Base-by-base conservation (phyloP, 352 stramenopile genomes). In the Pythium pectinolyticum region DNA sequence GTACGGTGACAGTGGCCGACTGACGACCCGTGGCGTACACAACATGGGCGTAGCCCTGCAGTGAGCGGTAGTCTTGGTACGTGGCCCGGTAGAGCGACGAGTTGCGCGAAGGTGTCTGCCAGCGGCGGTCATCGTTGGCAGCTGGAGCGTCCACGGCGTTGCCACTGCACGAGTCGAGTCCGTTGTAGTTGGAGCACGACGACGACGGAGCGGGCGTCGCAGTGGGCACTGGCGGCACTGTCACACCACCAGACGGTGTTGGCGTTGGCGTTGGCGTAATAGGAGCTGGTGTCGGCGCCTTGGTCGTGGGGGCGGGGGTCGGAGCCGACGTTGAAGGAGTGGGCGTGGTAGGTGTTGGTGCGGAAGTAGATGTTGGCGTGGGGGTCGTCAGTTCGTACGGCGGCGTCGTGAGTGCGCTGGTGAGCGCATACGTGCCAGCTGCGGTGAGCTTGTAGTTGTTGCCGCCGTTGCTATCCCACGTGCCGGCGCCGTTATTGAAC, bases 101-200 rank as follows among this genome's bases (percentile, higher is more conserved):
- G 41, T 85, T 77, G 41, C 74, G 71, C 20, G 76, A 58, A 19
- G 72, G 72, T 8, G 76, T 85, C 59, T 85, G 76, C 76, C 76
- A 85, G 40, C 71, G 74, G 41, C 72, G 61, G 2, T 57, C 35
- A 9, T 85, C 74, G 10, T 12, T 54, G 50, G 5, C 64, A 39
- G 0, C 34, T 27, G 46, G 45, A 49, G 40, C 17, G 22, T 70
- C 48, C 47, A 39, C 27, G 34, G 22, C 39, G 7, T 20, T 32
- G 17, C 20, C 24, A 20, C 20, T 28, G 35, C 52, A 59, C 52
- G 52, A 47, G 20, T 59, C 52, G n/a, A 49, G 24, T 31, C 52
- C 52, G 22, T 59, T 48, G 20, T 27, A 59, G 8, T 20, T 59
- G 24, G 24, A 74, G 57, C 34, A 75, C 47, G 47, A 28, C 9